A percentile compares a stretch with the other conserved stretches of the same genome.
phyloP scores from a whole-genome alignment of 164 flowering plant species.

The Macadamia tetraphylla region DNA sequence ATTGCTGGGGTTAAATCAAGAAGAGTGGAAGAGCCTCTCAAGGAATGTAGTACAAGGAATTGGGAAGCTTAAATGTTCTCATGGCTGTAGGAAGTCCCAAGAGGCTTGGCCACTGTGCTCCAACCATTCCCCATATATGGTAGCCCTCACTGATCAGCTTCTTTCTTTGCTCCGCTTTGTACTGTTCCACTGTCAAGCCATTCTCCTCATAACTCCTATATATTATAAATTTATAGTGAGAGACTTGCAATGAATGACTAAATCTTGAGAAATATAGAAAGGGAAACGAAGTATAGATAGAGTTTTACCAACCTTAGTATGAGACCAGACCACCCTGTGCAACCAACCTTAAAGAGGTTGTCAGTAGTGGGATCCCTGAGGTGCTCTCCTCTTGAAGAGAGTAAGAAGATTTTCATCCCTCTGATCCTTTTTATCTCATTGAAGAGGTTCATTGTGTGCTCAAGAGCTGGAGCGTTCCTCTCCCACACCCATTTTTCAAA shows the following conservation, averaged over 20 bases:
- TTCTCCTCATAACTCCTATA: slow-evolving; percentile 49
- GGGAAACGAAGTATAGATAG: too few relatives aligned
- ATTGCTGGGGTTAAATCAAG: too few relatives aligned
- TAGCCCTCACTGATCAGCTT: slow-evolving; percentile 42
- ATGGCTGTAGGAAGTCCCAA: slow-evolving; percentile 41
- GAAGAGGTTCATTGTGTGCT: slow-evolving; percentile 38
- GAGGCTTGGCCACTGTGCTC: slow-evolving; percentile 78
- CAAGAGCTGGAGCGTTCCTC: slow-evolving; percentile 57
- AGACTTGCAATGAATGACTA: too few relatives aligned
- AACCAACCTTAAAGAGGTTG: slow-evolving; percentile 60
- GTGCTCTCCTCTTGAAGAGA: slow-evolving; percentile 55
- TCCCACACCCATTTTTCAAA: slow-evolving; percentile 56
- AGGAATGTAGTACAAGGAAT: slow-evolving; percentile 50
- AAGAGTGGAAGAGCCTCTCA: slow-evolving; percentile 6
- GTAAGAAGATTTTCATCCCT: slow-evolving; percentile 51
- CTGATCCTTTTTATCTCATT: slow-evolving; percentile 42
- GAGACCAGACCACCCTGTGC: slow-evolving; percentile 59
- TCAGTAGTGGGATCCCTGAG: slow-evolving; percentile 60
- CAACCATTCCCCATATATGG: slow-evolving; percentile 61
- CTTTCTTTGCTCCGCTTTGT: slow-evolving; percentile 52
- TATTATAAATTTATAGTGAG: background rate
- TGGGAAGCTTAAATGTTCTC: slow-evolving; percentile 76
- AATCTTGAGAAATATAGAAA: background rate
- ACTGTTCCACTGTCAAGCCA: slow-evolving; percentile 28
- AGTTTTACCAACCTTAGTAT: slow-evolving; percentile 38